A percentile compares a stretch with the other conserved stretches of the same genome.
Evolutionary conservation across 2,329 filamentous ascomycete genomes (phyloP).

Genomic region (Curvularia sp.): DNA sequence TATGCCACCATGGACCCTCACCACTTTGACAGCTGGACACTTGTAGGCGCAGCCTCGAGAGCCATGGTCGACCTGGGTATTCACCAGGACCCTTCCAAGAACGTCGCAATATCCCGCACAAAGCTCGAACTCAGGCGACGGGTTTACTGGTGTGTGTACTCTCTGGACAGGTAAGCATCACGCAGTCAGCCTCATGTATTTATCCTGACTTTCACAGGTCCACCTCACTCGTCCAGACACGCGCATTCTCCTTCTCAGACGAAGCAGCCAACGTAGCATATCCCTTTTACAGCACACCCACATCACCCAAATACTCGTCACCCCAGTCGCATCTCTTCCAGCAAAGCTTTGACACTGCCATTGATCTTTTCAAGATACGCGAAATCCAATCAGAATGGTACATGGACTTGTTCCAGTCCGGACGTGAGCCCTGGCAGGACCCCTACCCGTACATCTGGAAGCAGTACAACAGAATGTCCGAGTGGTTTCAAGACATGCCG

Average conservation of each 20-base stretch:
- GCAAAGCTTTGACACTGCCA: constrained; percentile 70
- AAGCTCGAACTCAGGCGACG: constrained; percentile 79
- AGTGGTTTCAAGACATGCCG: constrained; percentile 82
- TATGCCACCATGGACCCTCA: constrained; percentile 90
- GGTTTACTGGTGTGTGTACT: constrained; percentile 90
- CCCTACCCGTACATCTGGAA: constrained; percentile 76
- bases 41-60: constrained; percentile 88
- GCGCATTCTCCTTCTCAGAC: constrained; percentile 93
- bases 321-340: constrained; percentile 61
- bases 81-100: constrained; percentile 85
- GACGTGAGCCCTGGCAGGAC: constrained; percentile 71
- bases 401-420: constrained; percentile 83
- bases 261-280: constrained; percentile 83
- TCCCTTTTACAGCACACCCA: constrained; percentile 59
- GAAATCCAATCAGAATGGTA: constrained; percentile 88
- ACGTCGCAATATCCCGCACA: constrained; percentile 70
- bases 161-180: constrained; percentile 74
- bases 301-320: constrained; percentile 53
- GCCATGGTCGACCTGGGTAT: constrained; percentile 89
- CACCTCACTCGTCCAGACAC: constrained; percentile 85
- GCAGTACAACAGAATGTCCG: constrained; percentile 75
- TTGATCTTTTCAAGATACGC: constrained; percentile 83
- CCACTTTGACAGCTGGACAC: constrained; percentile 92
- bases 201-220: constrained; percentile 59
- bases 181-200: not conserved